Conservation (phyloP, 2,329 filamentous ascomycete species). For the Talaromyces albobiverticillius region DNA sequence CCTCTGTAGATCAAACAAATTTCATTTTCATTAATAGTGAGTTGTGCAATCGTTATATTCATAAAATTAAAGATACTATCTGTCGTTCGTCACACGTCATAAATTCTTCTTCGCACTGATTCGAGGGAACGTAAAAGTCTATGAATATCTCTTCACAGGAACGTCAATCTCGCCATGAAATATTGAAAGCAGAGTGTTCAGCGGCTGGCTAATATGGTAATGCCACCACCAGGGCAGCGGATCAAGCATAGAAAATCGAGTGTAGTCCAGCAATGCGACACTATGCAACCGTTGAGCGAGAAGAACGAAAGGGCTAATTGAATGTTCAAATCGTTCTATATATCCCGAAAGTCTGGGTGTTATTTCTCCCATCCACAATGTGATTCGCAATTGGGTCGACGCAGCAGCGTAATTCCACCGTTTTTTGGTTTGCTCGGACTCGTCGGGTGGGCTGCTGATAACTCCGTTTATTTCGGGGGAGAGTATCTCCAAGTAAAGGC, state of each 20-base stretch:
- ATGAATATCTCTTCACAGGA: background rate
- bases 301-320: constrained; percentile 22
- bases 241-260: constrained; percentile 54
- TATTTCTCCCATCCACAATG: background rate
- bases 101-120: too few relatives aligned
- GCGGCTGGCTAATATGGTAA: constrained; percentile 57
- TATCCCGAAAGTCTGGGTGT: constrained; percentile 13
- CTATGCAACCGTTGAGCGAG: constrained; percentile 28
- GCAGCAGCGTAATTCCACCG: background rate
- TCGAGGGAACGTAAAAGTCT: background rate
- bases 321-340: constrained; percentile 18
- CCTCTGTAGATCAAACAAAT: too few relatives aligned
- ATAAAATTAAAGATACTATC: too few relatives aligned
- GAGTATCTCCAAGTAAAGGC: constrained; percentile 25
- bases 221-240: constrained; percentile 58
- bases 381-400: background rate
- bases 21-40: too few relatives aligned
- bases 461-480: background rate
- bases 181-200: constrained; percentile 21
- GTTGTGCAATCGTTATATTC: too few relatives aligned
- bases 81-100: too few relatives aligned
- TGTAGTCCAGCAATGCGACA: constrained; percentile 53
- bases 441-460: constrained; percentile 10
- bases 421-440: background rate
- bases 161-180: constrained; percentile 1